Evolutionary conservation across 2,329 filamentous ascomycete species (phyloP).

Genomic region (Parafenestella ontariensis): DNA sequence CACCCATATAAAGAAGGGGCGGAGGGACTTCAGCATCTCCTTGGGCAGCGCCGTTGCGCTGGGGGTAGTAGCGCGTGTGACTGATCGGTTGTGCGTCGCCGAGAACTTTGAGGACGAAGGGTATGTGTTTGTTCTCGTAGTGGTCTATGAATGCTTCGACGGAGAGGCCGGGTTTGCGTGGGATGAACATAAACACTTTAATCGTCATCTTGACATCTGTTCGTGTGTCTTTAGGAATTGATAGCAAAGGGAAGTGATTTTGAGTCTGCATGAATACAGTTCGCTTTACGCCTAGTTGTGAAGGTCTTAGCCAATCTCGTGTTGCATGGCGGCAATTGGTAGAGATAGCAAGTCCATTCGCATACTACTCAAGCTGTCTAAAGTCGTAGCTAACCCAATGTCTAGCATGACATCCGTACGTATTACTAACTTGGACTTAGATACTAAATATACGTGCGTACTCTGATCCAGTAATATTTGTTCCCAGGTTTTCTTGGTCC

Average conservation of each 20-base stretch:
- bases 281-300: too few species aligned
- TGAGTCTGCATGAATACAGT: too few species aligned
- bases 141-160: slow-evolving; percentile 29
- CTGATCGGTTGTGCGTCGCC: slow-evolving; percentile 26
- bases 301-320: neutral
- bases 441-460: too few species aligned
- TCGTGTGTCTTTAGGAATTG: neutral
- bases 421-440: too few species aligned
- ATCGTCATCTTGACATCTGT: slow-evolving; percentile 18
- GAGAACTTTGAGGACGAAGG: slow-evolving; percentile 28
- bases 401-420: too few species aligned
- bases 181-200: slow-evolving; percentile 23
- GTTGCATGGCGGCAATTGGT: neutral
- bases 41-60: slow-evolving; percentile 9
- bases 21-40: slow-evolving; percentile 4
- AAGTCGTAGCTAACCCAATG: too few species aligned
- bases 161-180: slow-evolving; percentile 25
- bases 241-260: neutral
- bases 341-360: too few species aligned
- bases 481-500: too few species aligned
- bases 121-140: slow-evolving; percentile 31
- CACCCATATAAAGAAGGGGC: slow-evolving; percentile 12
- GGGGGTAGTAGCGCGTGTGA: slow-evolving; percentile 32
- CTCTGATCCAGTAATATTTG: too few species aligned
- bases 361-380: too few species aligned